Base-by-base conservation (phyloP, 1,284 basidiomycete species). In the Fomitopsis schrenkii region DNA sequence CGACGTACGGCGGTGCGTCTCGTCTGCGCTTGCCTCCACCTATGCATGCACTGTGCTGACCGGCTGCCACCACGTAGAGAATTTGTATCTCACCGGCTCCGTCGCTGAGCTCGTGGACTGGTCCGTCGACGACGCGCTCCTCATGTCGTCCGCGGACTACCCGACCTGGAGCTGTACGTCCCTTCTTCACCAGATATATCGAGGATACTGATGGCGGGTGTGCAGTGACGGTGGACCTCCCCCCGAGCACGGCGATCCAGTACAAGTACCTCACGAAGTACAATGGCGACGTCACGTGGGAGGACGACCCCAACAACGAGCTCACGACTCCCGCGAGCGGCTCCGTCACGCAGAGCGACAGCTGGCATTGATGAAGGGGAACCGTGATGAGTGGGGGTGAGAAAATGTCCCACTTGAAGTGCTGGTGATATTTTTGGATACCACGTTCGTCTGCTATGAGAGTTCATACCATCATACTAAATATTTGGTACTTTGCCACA, bases 191-290 rank as follows among this genome's bases (percentile, higher is more conserved):
- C 30, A 1, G 3, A 10, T 14, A 9, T 3, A 0, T 36, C 1
- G 6, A n/a, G 8, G 3, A 35, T 55, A 15, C 50, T 61, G 46
- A 54, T 2, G 10, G 3, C 44, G 19, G 10, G 15, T 59, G 33
- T 65, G 69, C 63, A 85, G 87, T 84, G 58, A 88, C 85, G 7
- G 78, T 90, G 26, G 78, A 78, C 62, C 72, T 90, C 1, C 86
- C 86, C 0, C 81, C 83, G 17, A 79, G 70, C 61, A 79, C 80
- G 0, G 52, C 58, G 10, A 74, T 90, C 59, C 74, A 88, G 72
- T 90, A 89, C 79, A 89, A 89, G 76, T 93, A 88, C 70, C 85
- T 92, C 67, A 80, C 84, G 64, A 89, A 84, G 68, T 68, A 76
- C 70, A 83, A 85, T 61, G 85, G 83, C 2, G 73, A 61, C 35